Evolutionary conservation across 2,329 filamentous ascomycete species (phyloP), one percentile per base, ranked within the genome.

Genomic region (Microascus cirrosus): DNA sequence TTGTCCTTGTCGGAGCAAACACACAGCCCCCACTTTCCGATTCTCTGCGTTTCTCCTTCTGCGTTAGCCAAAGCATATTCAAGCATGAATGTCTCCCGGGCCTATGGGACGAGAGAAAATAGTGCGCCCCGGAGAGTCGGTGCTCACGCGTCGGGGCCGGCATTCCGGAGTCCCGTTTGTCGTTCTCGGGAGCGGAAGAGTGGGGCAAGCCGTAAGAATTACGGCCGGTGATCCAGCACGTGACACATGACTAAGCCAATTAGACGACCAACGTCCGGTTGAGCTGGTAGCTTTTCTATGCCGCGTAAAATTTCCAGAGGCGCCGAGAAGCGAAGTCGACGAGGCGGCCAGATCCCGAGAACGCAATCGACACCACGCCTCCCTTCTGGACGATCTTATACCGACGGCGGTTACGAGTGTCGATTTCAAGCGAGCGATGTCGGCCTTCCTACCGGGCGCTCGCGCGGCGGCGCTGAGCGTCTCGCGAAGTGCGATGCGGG

Each of bases 371-470:
- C 12, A 42, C 36, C 36, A 32, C 28, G 28, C 18, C 42, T 10
- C 42, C 42, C 18, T 48, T 20, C 20, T n/a, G 42, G 20, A 48
- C 8, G 3, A 48, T 10, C 5, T 11, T 48, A 10, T n/a, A 48
- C 8, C 42, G 42, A 10, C 42, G 36, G 18, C 36, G 36, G 36
- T 42, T 13, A n/a, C n/a, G n/a, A n/a, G n/a, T n/a, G n/a, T 13
- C 12, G 36, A 42, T 42, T n/a, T 13, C 36, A 7, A 48, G 28
- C 20, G 24, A 45, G 53, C 42, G 15, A 61, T 60, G 57, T 55
- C 56, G 13, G 42, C 52, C 20, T 54, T 56, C 5, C 35, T 56
- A 55, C 56, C 56, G n/a, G 35, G 39, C 51, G 59, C 51, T 48
- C 53, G 54, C 13, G 55, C 54, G n/a, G 25, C 53, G 42, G 42